Base-by-base conservation (phyloP, 208 protist genomes). In the Acanthamoeba royreba region DNA sequence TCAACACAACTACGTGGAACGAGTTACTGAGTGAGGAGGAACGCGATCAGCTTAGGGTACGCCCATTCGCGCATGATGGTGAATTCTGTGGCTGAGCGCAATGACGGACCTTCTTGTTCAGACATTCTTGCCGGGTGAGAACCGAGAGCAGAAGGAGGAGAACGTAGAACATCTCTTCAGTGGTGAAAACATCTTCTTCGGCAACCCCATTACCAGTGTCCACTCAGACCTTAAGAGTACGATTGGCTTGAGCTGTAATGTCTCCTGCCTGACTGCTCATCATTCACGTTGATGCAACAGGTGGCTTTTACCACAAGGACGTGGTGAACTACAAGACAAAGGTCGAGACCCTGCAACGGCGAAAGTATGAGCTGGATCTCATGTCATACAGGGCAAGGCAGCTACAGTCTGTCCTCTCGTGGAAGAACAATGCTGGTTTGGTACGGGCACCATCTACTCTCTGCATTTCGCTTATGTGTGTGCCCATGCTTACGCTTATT, bases 1-100 rank as follows among this genome's bases (percentile, higher is more conserved):
- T 92, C 58, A 92, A 77, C 33, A 38, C 28, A n/a, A 53, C 5
- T 43, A 92, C 86, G 13, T 92, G 86, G 86, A 92, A 92, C 46
- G 46, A 92, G 25, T 38, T 61, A 13, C 47, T 92, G 58, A 92
- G 35, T 45, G 86, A 47, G 5, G 86, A 92, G 17, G 86, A 92
- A 43, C 86, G 86, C 28, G 33, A 40, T 13, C 38, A 45, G 25
- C 40, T 92, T n/a, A 28, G 25, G 86, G 86, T 92, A 47, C 42
- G 46, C 40, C 15, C 4, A 4, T 58, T 35, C 53, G 47, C 52
- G 19, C 9, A 8, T n/a, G n/a, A n/a, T n/a, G 33, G 28, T 3
- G 28, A 69, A 1, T 69, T 61, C 22, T n/a, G 28, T 69, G 28
- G 28, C 58, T 69, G 33, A 69, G 33, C 33, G 4, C 33, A 28